Evolutionary conservation across 2,329 filamentous ascomycete species (phyloP).

Genomic region (Monosporascus sp.): DNA sequence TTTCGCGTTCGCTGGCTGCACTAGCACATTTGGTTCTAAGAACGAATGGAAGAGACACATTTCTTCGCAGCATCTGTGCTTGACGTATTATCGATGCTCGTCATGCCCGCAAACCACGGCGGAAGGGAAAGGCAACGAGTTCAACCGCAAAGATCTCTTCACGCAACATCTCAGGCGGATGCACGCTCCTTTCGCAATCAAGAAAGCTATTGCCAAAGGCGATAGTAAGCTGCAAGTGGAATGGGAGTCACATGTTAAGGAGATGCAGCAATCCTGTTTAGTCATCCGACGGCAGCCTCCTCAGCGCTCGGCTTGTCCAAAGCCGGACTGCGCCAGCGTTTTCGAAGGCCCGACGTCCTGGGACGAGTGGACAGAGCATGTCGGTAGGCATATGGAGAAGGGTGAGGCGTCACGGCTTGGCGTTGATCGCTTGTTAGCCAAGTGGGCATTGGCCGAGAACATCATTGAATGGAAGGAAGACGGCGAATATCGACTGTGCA

Average conservation of each 20-base stretch:
- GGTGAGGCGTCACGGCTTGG: conserved; percentile 54
- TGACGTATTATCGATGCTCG: conserved; percentile 62
- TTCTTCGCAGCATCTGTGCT: conserved; percentile 77
- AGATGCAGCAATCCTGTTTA: conserved; percentile 71
- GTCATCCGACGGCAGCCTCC: conserved; percentile 66
- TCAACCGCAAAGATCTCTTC: conserved; percentile 95
- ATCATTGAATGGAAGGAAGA: conserved; percentile 57
- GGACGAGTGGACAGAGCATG: conserved; percentile 90
- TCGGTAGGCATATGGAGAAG: conserved; percentile 83
- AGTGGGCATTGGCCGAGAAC: conserved; percentile 59
- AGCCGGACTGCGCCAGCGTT: conserved; percentile 62
- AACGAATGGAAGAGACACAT: conserved; percentile 99
- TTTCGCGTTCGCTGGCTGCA: conserved; percentile 79
- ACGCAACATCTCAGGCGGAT: conserved; percentile 91
- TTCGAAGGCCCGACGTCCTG: conserved; percentile 73
- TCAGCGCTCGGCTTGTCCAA: conserved; percentile 64
- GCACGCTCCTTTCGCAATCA: conserved; percentile 70
- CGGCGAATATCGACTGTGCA: conserved; percentile 52
- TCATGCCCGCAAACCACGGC: conserved; percentile 46
- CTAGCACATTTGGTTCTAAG: conserved; percentile 81
- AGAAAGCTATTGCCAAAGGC: conserved; percentile 51
- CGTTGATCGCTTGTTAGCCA: conserved; percentile 52
- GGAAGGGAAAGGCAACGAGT: conserved; percentile 52
- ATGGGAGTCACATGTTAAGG: conserved; percentile 62
- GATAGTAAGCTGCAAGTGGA: conserved; percentile 56